Conservation (phyloP, 1,139 yeast species). For the Sugiyamaella pinicola region DNA sequence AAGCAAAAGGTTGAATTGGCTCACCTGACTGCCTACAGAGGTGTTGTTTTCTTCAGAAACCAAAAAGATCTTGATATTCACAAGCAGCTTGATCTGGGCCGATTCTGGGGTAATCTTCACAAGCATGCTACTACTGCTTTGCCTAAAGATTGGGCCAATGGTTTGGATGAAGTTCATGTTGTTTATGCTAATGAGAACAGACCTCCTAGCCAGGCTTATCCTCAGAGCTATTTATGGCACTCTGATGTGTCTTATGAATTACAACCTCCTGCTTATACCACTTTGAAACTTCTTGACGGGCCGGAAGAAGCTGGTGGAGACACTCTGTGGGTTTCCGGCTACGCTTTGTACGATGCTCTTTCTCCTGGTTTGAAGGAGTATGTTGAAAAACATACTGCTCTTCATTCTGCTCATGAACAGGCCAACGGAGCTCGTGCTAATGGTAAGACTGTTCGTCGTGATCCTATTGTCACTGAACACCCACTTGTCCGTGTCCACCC, state of each 20-base stretch:
- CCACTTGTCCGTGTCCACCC: constrained; percentile 73
- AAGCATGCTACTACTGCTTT: constrained; percentile 75
- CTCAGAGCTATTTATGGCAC: constrained; percentile 53
- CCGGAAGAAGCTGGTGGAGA: constrained; percentile 72
- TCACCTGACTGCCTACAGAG: constrained; percentile 62
- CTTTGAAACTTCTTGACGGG: constrained; percentile 60
- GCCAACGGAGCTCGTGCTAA: constrained; percentile 55
- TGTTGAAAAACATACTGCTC: constrained; percentile 59
- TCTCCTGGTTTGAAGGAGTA: constrained; percentile 62
- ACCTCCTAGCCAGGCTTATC: constrained; percentile 36
- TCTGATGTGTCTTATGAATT: constrained; percentile 70
- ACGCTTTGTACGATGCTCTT: constrained; percentile 68
- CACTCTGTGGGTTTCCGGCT: constrained; percentile 65
- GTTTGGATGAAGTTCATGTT: constrained; percentile 50
- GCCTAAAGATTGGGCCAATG: constrained; percentile 48
- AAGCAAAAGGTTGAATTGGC: constrained; percentile 67
- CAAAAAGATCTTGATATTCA: constrained; percentile 48
- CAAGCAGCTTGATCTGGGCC: constrained; percentile 63
- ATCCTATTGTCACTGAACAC: constrained; percentile 60
- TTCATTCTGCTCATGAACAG: constrained; percentile 71
- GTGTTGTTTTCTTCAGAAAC: constrained; percentile 66
- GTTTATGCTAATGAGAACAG: constrained; percentile 46
- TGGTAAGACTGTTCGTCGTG: constrained; percentile 67
- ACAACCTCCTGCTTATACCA: constrained; percentile 70
- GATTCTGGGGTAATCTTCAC: constrained; percentile 68